Evolutionary conservation across 225 moss, liverwort and hornwort genomes (phyloP), one percentile per base, ranked within the genome.

Genomic region (Polytrichum commune): DNA sequence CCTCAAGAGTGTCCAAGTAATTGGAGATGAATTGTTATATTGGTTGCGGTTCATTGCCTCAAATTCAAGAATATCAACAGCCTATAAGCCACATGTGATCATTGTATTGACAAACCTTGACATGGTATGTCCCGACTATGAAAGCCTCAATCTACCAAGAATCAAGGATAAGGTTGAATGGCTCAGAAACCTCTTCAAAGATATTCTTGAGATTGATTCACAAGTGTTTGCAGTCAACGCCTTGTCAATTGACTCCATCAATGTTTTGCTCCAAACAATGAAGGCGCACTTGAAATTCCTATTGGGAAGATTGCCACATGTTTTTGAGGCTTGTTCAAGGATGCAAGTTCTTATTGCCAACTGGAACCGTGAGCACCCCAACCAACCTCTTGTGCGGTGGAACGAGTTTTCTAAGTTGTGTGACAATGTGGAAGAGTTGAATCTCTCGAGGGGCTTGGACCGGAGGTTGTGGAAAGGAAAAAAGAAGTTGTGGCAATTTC

Each of bases 11-110:
- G 8, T 63, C 27, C 1, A n/a, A 20, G 27, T 1, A 7, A 27
- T 63, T 27, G 27, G 26, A 63, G 27, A 7, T 23, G 22, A 60
- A 10, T 0, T 75, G 38, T 27, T 19, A 30, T 73, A 73, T 55
- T 73, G 73, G 73, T 8, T 73, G 20, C 63, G 20, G n/a, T 73
- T 73, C n/a, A 19, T 73, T 25, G 64, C 64, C 8, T 73, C 73
- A 24, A 64, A 65, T 4, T 64, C 73, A 64, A 73, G 65, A 9
- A 54, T 4, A 18, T 73, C 72, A 1, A 5, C 19, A 8, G 7
- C 29, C 5, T 72, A 72, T 5, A 27, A 26, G 5, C 72, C 72
- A 6, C 73, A 64, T 65, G 73, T 65, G 2, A 65, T 46, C 0
- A 19, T 73, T 1, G 22, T 73, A 1, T 35, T 73, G 55, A 73